Conservation (phyloP, 805 yeast species). For the Candida michaelii region DNA sequence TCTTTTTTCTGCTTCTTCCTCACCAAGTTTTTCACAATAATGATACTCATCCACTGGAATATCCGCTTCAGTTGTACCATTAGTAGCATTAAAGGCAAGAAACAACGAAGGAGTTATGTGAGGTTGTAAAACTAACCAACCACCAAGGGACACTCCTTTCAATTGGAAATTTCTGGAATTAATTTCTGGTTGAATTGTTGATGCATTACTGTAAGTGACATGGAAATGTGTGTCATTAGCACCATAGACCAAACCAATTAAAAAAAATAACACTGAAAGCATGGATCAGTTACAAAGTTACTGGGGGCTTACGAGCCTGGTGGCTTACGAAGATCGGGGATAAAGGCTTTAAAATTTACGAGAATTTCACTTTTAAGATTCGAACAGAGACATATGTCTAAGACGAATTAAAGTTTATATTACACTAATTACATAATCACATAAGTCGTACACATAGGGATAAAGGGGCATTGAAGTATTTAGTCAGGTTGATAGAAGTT, state of each 20-base stretch:
- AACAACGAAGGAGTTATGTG: slow-evolving; percentile 67
- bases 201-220: background rate
- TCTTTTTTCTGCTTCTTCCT: slow-evolving; percentile 38
- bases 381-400: too few species aligned
- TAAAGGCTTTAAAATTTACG: too few species aligned
- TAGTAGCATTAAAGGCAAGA: slow-evolving; percentile 25
- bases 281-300: too few species aligned
- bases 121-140: slow-evolving; percentile 74
- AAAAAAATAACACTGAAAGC: too few species aligned
- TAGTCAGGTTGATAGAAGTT: too few species aligned
- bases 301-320: background rate
- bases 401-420: too few species aligned
- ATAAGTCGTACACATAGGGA: too few species aligned
- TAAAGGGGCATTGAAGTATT: too few species aligned
- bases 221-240: background rate
- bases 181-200: slow-evolving; percentile 13
- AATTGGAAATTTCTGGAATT: slow-evolving; percentile 17
- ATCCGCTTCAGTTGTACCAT: slow-evolving; percentile 20
- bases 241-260: background rate
- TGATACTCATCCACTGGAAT: slow-evolving; percentile 64
- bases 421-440: slow-evolving; percentile 2
- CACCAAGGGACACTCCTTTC: slow-evolving; percentile 47
- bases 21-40: slow-evolving; percentile 49
- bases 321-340: too few species aligned
- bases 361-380: too few species aligned